These are phyloP conservation scores for Fusarium sp. DNA, from an alignment of 2,329 filamentous ascomycete genomes.

Conservation along the genomic window DNA sequence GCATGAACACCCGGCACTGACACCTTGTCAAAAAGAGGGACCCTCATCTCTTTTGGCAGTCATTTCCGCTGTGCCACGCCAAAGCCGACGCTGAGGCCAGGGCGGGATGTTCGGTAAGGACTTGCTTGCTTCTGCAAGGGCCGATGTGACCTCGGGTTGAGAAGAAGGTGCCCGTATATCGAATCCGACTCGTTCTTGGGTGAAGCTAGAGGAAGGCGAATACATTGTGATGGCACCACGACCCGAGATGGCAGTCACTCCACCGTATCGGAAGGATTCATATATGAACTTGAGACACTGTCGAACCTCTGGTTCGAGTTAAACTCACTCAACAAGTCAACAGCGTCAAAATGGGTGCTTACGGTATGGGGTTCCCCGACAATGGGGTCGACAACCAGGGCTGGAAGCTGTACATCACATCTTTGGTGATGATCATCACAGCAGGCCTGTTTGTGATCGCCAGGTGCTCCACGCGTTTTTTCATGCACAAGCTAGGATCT, in stretches of 20 bases:
- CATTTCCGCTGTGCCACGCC: background rate
- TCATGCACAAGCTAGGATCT: constrained; percentile 46
- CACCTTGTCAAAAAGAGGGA: background rate
- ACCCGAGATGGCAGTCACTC: background rate
- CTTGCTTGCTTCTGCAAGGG: background rate
- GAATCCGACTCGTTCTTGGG: background rate
- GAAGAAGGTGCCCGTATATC: background rate
- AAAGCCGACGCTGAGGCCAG: background rate
- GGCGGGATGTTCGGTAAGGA: constrained; percentile 1
- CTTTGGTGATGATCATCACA: constrained; percentile 47
- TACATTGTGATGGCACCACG: background rate
- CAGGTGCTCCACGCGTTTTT: constrained; percentile 49
- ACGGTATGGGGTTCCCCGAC: constrained; percentile 40
- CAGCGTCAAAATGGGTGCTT: constrained; percentile 18
- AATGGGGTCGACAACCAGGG: constrained; percentile 50
- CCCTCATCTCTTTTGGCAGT: background rate
- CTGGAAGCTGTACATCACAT: constrained; percentile 47
- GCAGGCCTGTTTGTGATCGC: constrained; percentile 47
- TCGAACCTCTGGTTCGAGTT: background rate
- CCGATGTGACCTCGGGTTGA: background rate
- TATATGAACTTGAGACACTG: background rate
- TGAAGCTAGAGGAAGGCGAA: background rate
- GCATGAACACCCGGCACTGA: background rate
- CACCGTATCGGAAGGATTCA: background rate
- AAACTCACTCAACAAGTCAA: background rate